These are phyloP conservation scores for Anethum foeniculum DNA, from an alignment of 140 eudicot species.

Conservation along the genomic window DNA sequence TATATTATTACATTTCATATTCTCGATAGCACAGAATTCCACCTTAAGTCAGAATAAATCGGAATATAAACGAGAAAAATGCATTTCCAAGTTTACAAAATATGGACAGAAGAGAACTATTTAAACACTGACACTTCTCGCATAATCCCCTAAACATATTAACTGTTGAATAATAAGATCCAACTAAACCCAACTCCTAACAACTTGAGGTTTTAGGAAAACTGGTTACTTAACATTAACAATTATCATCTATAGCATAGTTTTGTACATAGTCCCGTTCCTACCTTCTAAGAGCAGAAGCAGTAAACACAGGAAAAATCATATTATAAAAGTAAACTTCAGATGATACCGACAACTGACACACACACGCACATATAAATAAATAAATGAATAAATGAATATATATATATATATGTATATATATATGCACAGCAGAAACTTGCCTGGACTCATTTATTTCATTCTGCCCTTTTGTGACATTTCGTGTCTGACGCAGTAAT, in stretches of 20 bases:
- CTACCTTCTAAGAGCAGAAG: background rate
- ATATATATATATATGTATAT: too few relatives aligned
- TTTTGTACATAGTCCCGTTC: background rate
- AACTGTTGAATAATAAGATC: too few relatives aligned
- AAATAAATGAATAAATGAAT: too few relatives aligned
- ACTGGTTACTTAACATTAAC: too few relatives aligned
- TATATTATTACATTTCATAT: background rate
- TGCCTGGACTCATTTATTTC: conserved; percentile 79
- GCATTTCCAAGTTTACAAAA: background rate
- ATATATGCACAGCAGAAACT: background rate
- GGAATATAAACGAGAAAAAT: too few relatives aligned
- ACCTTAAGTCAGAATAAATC: too few relatives aligned
- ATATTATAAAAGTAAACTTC: background rate
- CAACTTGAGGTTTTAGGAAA: too few relatives aligned
- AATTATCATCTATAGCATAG: background rate
- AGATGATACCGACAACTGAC: background rate
- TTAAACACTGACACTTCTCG: background rate
- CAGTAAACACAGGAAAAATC: background rate
- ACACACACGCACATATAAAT: background rate
- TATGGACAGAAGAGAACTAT: background rate
- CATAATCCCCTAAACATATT: background rate
- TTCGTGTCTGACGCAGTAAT: conserved; percentile 91
- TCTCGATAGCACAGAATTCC: too few relatives aligned
- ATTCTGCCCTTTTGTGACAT: conserved; percentile 86
- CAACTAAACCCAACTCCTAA: too few relatives aligned